Evolutionary conservation across 768 basidiomycete genomes (phyloP), one percentile per base, ranked within the genome.

Genomic region (Russula foetens): DNA sequence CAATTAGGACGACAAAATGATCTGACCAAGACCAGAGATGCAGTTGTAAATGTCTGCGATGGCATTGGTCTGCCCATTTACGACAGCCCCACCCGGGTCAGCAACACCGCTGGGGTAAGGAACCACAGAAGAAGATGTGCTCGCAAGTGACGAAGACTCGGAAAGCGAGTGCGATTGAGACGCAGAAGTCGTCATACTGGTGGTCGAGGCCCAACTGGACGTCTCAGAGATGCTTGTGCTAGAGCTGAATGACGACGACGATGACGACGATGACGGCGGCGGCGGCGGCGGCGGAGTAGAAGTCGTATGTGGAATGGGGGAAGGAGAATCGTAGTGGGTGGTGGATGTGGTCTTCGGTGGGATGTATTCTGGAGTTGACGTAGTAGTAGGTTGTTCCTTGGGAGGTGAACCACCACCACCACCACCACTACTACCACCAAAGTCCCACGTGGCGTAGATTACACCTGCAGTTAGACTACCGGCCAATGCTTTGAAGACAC

Each of bases 401-500:
- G 35, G 11, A 35, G 35, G 6, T 35, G 35, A 12, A 35, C 11
- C 11, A n/a, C n/a, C n/a, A n/a, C n/a, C n/a, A 0, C n/a, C 23
- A 6, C 28, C 29, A 14, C 15, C 38, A 21, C n/a, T n/a, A n/a
- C n/a, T 33, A 41, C 14, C 3, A 26, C 29, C 48, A 23, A 71
- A 76, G 15, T 54, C 61, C 81, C 83, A 84, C 3, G 65, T 62
- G 2, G 77, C 76, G 26, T 69, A 58, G 23, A 81, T 55, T 15
- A 73, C 69, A 38, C 80, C 80, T 6, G 64, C 55, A 17, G 45
- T 52, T 14, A 69, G 49, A 15, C 1, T 26, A 29, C 28, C 61
- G 1, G 70, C 79, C 56, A 82, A 76, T 65, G 67, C 69, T 3
- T 68, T 4, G 66, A 82, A 82, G n/a, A 84, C 75, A 17, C 73